Evolutionary conservation across 352 stramenopile genomes (phyloP), one percentile per base, ranked within the genome.

Genomic region (Pythium pyrilobum): DNA sequence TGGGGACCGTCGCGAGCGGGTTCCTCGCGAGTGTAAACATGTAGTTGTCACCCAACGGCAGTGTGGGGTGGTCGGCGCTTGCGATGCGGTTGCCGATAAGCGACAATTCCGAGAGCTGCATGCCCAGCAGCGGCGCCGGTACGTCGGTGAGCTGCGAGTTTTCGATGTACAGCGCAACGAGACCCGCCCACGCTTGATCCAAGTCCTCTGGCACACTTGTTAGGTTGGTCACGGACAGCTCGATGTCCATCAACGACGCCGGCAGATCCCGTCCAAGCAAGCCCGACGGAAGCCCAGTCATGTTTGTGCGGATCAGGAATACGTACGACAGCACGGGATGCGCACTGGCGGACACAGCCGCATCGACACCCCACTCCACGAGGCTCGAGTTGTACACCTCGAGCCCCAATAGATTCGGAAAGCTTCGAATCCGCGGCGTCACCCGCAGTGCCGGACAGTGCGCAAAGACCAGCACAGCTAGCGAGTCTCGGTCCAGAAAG

Each of bases 371-470:
- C 56, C 56, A 64, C 11, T 51, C 32, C 1, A 48, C 20, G 7
- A 56, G 11, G 2, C 33, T 54, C n/a, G 53, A 55, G 43, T 61
- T 61, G 53, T 49, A 61, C n/a, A 53, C 41, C 20, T 61, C 43
- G 12, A 61, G 23, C 11, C 43, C 43, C 8, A 54, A 8, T 18
- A 61, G 24, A 4, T 54, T 52, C 0, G 43, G 24, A 28, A 61
- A 54, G 1, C 16, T 12, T 1, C 16, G 41, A 25, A 59, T 59
- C 13, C 12, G n/a, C 13, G 24, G 16, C n/a, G 40, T 46, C 23
- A 59, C 25, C 3, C 24, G 15, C 23, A 59, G 25, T 15, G 24
- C 43, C 16, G 29, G 37, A 27, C 53, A 61, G 21, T 61, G 53
- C 2, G 34, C 34, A 13, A 61, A 20, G 12, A 61, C 25, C 23